Evolutionary conservation across 2,329 filamentous ascomycete species (phyloP).

Genomic region (Aspergillus phoenicis): DNA sequence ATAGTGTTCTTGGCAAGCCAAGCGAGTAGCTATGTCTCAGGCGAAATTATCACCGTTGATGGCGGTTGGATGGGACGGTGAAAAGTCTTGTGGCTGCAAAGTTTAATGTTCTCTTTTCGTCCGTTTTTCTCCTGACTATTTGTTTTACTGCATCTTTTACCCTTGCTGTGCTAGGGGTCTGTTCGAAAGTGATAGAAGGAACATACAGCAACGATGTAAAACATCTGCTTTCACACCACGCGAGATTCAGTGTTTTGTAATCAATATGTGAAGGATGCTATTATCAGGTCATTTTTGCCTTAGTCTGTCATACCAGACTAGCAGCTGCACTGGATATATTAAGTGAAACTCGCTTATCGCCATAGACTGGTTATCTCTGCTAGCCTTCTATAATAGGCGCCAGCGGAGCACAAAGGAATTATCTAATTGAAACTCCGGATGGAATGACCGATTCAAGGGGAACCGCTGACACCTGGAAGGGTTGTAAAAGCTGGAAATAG

Average conservation of each 20-base stretch:
- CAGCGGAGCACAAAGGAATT: neutral
- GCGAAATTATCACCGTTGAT: slow-evolving; percentile 80
- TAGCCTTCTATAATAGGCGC: neutral
- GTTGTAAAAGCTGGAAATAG: neutral
- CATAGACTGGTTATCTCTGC: neutral
- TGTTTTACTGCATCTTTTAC: neutral
- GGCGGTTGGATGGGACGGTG: slow-evolving; percentile 92
- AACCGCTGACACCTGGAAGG: neutral
- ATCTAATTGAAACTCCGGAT: neutral
- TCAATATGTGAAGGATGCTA: slow-evolving; percentile 1
- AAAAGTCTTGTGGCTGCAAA: neutral
- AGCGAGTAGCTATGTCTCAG: slow-evolving; percentile 76
- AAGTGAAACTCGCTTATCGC: neutral
- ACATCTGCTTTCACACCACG: neutral
- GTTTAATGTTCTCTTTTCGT: neutral
- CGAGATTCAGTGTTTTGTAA: neutral
- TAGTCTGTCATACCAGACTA: slow-evolving; percentile 14
- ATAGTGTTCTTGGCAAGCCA: slow-evolving; percentile 74
- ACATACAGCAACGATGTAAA: neutral
- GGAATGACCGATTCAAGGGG: neutral
- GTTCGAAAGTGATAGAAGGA: neutral
- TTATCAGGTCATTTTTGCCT: slow-evolving; percentile 11
- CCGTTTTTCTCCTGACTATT: neutral
- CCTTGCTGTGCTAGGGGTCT: neutral
- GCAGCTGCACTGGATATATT: neutral